Evolutionary conservation across 305 asterid species (phyloP).

Genomic region (Solanum chacoense): DNA sequence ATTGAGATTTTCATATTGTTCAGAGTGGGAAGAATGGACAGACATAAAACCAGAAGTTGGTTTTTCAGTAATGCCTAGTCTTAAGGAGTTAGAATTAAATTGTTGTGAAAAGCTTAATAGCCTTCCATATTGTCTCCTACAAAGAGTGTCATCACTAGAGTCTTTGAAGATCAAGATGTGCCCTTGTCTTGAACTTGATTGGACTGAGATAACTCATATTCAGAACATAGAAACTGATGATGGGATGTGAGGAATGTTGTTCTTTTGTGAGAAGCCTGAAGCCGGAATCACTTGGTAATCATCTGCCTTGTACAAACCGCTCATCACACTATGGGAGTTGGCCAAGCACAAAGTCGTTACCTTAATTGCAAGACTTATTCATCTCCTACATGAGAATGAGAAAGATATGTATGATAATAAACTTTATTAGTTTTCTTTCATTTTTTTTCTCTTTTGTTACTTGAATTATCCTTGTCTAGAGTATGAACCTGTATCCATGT

Average conservation of each 20-base stretch:
- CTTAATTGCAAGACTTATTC: background rate
- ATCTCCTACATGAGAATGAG: background rate
- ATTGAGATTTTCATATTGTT: background rate
- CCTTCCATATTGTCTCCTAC: background rate
- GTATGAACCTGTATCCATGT: background rate
- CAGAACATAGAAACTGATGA: background rate
- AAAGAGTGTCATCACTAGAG: background rate
- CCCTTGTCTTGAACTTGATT: background rate
- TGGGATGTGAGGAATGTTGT: background rate
- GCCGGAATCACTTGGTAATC: background rate
- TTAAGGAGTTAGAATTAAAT: background rate
- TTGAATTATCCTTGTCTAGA: background rate
- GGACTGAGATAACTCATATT: background rate
- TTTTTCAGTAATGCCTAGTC: background rate
- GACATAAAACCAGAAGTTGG: background rate
- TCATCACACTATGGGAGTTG: background rate
- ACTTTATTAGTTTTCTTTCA: background rate
- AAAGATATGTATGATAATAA: background rate
- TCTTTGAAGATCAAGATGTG: constrained; percentile 2
- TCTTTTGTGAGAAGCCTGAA: background rate
- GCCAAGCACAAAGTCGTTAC: background rate
- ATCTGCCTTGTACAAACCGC: background rate
- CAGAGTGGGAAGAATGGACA: constrained; percentile 10
- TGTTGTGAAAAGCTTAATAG: background rate
- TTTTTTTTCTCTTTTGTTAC: background rate